These are phyloP conservation scores for Spiromastix sp. DNA, from an alignment of 2,329 filamentous ascomycete species.

Conservation along the genomic window DNA sequence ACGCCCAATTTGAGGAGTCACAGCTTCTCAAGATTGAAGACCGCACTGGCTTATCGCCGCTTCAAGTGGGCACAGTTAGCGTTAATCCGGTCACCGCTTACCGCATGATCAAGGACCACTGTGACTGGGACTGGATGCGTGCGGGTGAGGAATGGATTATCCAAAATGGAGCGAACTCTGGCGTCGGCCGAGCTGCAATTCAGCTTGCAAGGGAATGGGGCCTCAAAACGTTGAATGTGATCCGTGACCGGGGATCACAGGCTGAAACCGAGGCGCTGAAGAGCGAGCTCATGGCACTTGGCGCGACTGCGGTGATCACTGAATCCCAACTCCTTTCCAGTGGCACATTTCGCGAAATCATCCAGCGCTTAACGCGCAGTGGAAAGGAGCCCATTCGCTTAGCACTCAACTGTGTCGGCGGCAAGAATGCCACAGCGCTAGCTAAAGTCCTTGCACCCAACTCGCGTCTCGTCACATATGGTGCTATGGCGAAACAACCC, in stretches of 20 bases:
- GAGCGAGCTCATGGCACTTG: conserved; percentile 49
- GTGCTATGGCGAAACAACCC: conserved; percentile 86
- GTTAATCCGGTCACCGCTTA: conserved; percentile 95
- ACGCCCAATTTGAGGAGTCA: conserved; percentile 56
- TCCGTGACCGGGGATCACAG: conserved; percentile 58
- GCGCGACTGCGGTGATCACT: conserved; percentile 53
- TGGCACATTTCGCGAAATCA: conserved; percentile 36
- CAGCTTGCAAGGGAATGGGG: conserved; percentile 83
- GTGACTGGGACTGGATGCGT: conserved; percentile 40
- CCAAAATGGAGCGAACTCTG: conserved; percentile 93
- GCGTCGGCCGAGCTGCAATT: conserved; percentile 82
- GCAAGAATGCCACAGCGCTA: conserved; percentile 68
- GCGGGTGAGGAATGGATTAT: conserved; percentile 82
- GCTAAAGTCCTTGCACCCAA: conserved; percentile 61
- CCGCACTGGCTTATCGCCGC: conserved; percentile 56
- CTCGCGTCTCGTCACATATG: conserved; percentile 81
- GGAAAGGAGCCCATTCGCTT: conserved; percentile 64
- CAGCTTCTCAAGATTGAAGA: conserved; percentile 61
- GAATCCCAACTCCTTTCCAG: conserved; percentile 44
- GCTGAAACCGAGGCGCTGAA: conserved; percentile 57
- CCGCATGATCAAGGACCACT: conserved; percentile 78
- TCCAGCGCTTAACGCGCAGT: conserved; percentile 59
- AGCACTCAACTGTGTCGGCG: conserved; percentile 88
- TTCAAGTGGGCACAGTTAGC: conserved; percentile 77
- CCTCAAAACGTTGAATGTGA: conserved; percentile 78